Percentiles rank a stretch among this genome's conserved stretches.
Evolutionary conservation across 2,329 filamentous ascomycete species (phyloP).

Genomic region (Paecilomyces sp.): DNA sequence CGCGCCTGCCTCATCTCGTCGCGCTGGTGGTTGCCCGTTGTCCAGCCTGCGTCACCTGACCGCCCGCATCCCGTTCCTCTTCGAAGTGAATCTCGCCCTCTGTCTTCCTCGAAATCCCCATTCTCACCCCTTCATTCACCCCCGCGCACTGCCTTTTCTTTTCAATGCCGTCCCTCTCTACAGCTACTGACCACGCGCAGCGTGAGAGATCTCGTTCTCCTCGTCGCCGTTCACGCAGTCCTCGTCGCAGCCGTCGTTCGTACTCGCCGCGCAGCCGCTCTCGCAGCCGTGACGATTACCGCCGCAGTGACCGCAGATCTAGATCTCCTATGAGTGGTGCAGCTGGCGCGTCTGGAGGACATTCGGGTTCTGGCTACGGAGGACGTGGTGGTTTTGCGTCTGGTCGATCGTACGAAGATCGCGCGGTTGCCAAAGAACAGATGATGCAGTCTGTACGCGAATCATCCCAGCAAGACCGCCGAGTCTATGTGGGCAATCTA

Average conservation of each 20-base stretch:
- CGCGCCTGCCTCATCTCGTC: neutral
- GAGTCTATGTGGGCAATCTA: slow-evolving; percentile 98
- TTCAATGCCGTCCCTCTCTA: slow-evolving; percentile 16
- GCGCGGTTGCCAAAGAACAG: slow-evolving; percentile 74
- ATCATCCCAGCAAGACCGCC: slow-evolving; percentile 94
- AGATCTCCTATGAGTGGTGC: slow-evolving; percentile 78
- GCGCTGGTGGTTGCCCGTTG: slow-evolving; percentile 5
- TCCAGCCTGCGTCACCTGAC: slow-evolving; percentile 2
- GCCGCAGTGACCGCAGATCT: slow-evolving; percentile 66
- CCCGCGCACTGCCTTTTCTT: slow-evolving; percentile 5
- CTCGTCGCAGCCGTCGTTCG: slow-evolving; percentile 66
- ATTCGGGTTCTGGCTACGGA: slow-evolving; percentile 52
- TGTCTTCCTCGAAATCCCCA: slow-evolving; percentile 2
- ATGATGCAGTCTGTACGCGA: slow-evolving; percentile 96
- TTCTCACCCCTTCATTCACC: slow-evolving; percentile 1
- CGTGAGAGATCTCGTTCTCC: slow-evolving; percentile 68
- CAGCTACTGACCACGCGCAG: slow-evolving; percentile 45
- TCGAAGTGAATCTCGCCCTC: slow-evolving; percentile 1
- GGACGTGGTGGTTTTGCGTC: slow-evolving; percentile 59
- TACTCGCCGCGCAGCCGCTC: slow-evolving; percentile 75
- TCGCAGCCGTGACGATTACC: slow-evolving; percentile 70
- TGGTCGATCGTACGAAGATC: slow-evolving; percentile 72
- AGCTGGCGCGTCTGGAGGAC: slow-evolving; percentile 64
- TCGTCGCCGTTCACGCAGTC: slow-evolving; percentile 71
- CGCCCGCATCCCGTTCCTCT: neutral